Conservation (phyloP, 768 basidiomycete genomes). For the Tylopilus sp. region DNA sequence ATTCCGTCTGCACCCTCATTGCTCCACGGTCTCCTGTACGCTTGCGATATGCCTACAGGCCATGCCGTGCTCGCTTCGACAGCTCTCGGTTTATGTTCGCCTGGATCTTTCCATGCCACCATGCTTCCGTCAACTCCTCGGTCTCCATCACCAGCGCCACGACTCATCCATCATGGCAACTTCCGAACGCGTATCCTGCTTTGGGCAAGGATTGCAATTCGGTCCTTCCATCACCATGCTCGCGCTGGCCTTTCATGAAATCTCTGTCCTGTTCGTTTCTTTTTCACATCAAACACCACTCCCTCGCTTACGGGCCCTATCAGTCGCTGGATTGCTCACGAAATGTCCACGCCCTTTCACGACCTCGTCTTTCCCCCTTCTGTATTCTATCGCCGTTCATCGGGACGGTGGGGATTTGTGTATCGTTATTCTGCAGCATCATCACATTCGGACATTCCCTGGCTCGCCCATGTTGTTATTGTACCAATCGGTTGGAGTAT, state of each 20-base stretch:
- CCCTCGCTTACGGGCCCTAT: conserved; percentile 4
- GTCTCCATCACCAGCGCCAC: conserved; percentile 6
- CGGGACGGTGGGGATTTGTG: conserved; percentile 22
- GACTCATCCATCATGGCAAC: conserved; percentile 9
- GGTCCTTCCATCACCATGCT: not conserved
- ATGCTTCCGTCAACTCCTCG: conserved; percentile 27
- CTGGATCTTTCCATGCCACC: conserved; percentile 19
- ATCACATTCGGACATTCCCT: conserved; percentile 22
- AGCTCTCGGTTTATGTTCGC: conserved; percentile 18
- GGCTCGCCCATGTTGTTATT: conserved; percentile 21
- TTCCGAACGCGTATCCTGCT: conserved; percentile 13
- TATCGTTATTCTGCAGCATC: conserved; percentile 38
- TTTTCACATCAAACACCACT: conserved; percentile 2
- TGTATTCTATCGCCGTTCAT: conserved; percentile 29
- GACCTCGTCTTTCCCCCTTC: conserved; percentile 7
- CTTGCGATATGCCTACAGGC: conserved; percentile 22
- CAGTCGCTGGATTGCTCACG: conserved; percentile 23
- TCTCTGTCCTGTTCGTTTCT: conserved; percentile 3
- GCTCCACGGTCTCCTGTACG: conserved; percentile 10
- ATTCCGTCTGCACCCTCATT: conserved; percentile 11
- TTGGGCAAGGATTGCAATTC: conserved; percentile 3
- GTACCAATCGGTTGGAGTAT: conserved; percentile 22
- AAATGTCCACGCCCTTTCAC: conserved; percentile 27
- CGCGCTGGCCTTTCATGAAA: conserved; percentile 8
- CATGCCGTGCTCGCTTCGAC: conserved; percentile 16